Evolutionary conservation across 148 eudicot species (phyloP).

Genomic region (Chenopodium album): DNA sequence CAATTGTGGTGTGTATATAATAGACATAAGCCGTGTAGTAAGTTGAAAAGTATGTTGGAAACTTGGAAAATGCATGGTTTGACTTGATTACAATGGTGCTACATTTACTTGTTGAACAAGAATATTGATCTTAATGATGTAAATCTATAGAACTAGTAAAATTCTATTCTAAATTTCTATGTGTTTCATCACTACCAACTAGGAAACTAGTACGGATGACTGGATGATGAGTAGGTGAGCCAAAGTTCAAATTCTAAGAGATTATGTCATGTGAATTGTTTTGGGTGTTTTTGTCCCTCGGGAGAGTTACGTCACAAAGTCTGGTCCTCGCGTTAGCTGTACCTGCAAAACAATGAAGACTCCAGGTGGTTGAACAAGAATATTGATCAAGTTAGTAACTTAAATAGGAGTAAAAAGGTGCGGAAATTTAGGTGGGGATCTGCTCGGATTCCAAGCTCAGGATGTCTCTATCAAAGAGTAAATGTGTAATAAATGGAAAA

Average conservation of each 20-base stretch:
- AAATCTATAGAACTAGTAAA: background rate
- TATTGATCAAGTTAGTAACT: too few relatives aligned
- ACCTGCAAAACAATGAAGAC: too few relatives aligned
- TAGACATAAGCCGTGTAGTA: background rate
- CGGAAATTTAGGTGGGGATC: too few relatives aligned
- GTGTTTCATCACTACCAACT: background rate
- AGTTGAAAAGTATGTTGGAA: too few relatives aligned
- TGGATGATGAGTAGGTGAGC: background rate
- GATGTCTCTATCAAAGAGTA: too few relatives aligned
- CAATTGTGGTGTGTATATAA: background rate
- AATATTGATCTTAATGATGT: background rate
- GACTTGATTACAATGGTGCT: background rate
- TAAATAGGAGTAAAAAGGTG: too few relatives aligned
- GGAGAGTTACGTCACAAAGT: too few relatives aligned
- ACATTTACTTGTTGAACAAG: constrained; percentile 1
- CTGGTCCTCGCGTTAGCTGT: too few relatives aligned
- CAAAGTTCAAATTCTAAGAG: background rate
- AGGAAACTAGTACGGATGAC: background rate
- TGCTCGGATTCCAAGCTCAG: too few relatives aligned
- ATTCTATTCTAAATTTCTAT: background rate
- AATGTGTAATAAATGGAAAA: too few relatives aligned
- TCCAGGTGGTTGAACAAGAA: too few relatives aligned
- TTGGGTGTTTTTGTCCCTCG: too few relatives aligned
- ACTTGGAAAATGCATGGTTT: background rate
- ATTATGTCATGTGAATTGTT: background rate